Evolutionary conservation across 176 grass and related monocot species (phyloP), one percentile per base, ranked within the genome.

Genomic region (Microstegium vimineum): DNA sequence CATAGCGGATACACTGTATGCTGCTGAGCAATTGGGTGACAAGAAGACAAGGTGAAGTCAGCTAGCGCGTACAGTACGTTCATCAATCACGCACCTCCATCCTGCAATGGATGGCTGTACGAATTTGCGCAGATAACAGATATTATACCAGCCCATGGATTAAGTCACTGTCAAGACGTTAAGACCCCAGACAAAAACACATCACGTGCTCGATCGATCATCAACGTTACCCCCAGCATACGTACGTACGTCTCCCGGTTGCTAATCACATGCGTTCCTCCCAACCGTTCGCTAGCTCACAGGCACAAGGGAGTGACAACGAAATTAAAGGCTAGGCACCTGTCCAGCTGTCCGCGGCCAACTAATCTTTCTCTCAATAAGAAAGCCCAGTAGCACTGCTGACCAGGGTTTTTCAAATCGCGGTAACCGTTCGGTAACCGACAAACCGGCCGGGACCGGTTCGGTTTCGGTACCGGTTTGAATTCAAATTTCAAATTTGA

Each of bases 31-130:
- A 75, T n/a, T 67, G 61, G 32, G 25, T 12, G 43, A 76, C 61
- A 54, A 83, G 43, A 40, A 75, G 72, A 83, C 34, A 67, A 8
- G 45, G 18, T 71, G 83, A 85, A 26, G 76, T 71, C 64, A 62
- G 22, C n/a, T n/a, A n/a, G n/a, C n/a, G n/a, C 14, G 3, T 26
- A 63, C 37, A 62, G 51, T 33, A 47, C 37, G 45, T 25, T 32
- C n/a, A n/a, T 61, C 16, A 5, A 71, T 70, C 77, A 32, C 18
- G 4, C 20, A n/a, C 3, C 10, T 4, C n/a, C 17, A 22, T 37
- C 31, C 23, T 18, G 56, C 30, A 2, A 33, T 78, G 41, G 28
- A 49, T 79, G 61, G 38, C 75, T 23, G 38, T 31, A 68, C 33
- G 65, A 37, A 72, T 13, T 13, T 4, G 26, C 51, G 62, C 69